Base-by-base conservation (phyloP, 2,329 filamentous ascomycete genomes). In the Diaporthe ilicicola region DNA sequence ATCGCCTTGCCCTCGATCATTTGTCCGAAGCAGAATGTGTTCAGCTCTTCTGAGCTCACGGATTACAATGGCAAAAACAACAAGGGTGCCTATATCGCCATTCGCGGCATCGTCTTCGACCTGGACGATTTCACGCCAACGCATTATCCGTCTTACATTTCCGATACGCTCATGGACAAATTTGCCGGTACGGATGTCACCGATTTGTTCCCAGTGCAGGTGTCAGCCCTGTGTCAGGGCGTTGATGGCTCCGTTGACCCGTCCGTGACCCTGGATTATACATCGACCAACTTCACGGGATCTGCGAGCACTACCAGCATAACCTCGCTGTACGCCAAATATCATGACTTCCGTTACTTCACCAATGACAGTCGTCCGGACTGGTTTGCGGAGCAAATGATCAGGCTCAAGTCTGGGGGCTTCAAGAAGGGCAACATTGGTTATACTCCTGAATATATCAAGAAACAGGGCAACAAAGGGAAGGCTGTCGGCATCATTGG, bases 321-420 rank as follows among this genome's bases (percentile, higher is more conserved):
- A 37, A 86, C 87, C 4, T 95, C 98, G 77, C 74, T 86, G 27
- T 97, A 98, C 77, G 85, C 90, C 27, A 84, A 89, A 73, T 99
- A 97, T 79, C 96, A 99, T 78, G 96, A 99, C 79, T 99, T 99
- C 89, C 91, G 96, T 71, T 90, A 88, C 78, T 94, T 89, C 78
- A 94, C 89, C 42, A 94, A 94, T 74, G 93, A 97, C 78, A 92
- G 88, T 64, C 91, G 95, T 13, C 90, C 92, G 2, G 94, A 97
- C 78, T 99, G 96, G 96, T 98, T 95, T 83, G 92, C 88, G 70
- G 94, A 99, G 82, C 91, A 95, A 80, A 94, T 98, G 88, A 86
- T 91, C 39, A 90, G 91, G 79, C 84, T 99, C 67, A 92, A 92
- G 76, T 46, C 24, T 24, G 82, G 89, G 39, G 91, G 91, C 75